Evolutionary conservation across 805 yeast genomes (phyloP), one percentile per base, ranked within the genome.

Genomic region (Metschnikowia proteae): DNA sequence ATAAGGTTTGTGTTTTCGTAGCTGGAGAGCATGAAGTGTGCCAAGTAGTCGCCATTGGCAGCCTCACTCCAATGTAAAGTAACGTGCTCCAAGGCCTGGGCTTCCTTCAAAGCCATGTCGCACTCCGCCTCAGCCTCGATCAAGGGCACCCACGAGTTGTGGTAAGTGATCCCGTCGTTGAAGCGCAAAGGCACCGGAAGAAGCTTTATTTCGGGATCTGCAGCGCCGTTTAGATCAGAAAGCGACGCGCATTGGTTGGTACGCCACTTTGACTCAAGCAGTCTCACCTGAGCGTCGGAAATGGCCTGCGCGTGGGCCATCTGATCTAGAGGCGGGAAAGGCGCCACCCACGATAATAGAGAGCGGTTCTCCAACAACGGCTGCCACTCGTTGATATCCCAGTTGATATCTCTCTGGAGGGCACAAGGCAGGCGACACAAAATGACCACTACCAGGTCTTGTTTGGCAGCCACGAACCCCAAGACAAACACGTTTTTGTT

Each of bases 381-480:
- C 60, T 85, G 88, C 97, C 97, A 91, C 51, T 86, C 85, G 37
- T 75, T 79, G 0, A 91, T 83, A 59, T 89, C 96, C 97, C 97
- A 91, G 59, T 84, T 82, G 28, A 78, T 68, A 64, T 86, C 88
- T 55, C 85, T 83, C 6, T 75, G 65, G 60, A 83, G 90, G 1
- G 96, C 84, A 66, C 97, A 91, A 0, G 97, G 97, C 47, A 88
- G 72, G 48, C 97, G 81, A 67, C 97, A 91, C 42, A 91, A 66
- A 38, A 90, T 77, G 4, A 91, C 96, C 50, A 91, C 91, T 34
- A 89, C 90, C 4, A 90, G 83, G 56, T 88, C 95, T 50, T 83
- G 79, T 60, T 87, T 88, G 3, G 97, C 96, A 26, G 90, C 78
- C 11, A 91, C 94, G 65, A 84, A 89, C 0, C 97, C 97, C 34